Conservation (phyloP, 345 rosid species). For the Eutrema yunnanense region DNA sequence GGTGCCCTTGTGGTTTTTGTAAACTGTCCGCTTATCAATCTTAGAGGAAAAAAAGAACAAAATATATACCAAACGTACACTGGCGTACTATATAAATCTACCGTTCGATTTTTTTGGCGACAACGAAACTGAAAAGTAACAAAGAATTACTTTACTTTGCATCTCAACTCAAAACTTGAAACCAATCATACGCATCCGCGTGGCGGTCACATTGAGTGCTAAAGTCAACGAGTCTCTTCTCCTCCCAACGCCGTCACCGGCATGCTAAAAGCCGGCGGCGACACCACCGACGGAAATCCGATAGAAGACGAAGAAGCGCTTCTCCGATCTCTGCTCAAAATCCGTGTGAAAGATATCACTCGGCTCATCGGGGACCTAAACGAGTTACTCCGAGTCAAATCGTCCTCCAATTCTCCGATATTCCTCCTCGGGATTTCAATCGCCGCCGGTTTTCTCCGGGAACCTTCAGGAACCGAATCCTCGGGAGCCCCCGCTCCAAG, state of each 20-base stretch:
- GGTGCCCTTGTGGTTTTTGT: too few relatives aligned
- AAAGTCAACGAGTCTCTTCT: constrained; percentile 16
- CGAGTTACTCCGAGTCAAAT: constrained; percentile 33
- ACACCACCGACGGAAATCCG: constrained; percentile 2
- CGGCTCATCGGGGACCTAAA: constrained; percentile 53
- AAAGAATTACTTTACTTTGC: too few relatives aligned
- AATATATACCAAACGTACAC: too few relatives aligned
- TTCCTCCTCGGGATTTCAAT: constrained; percentile 32
- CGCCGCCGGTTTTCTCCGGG: constrained; percentile 36
- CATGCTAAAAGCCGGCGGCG: constrained; percentile 8
- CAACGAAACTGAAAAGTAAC: too few relatives aligned
- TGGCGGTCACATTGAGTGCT: background rate
- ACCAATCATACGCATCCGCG: background rate
- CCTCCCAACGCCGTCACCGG: constrained; percentile 34
- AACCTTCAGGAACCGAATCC: background rate
- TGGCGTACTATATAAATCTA: too few relatives aligned
- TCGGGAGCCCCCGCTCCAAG: background rate
- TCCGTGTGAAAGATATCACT: constrained; percentile 49
- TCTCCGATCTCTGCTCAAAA: constrained; percentile 47
- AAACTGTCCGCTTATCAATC: too few relatives aligned
- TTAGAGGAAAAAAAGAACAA: too few relatives aligned
- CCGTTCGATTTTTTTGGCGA: too few relatives aligned
- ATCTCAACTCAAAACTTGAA: too few relatives aligned
- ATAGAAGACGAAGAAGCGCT: constrained; percentile 23
- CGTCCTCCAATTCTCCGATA: constrained; percentile 22